These are phyloP conservation scores for Schizophyllum commune DNA, from an alignment of 1,284 basidiomycete species.

Conservation along the genomic window DNA sequence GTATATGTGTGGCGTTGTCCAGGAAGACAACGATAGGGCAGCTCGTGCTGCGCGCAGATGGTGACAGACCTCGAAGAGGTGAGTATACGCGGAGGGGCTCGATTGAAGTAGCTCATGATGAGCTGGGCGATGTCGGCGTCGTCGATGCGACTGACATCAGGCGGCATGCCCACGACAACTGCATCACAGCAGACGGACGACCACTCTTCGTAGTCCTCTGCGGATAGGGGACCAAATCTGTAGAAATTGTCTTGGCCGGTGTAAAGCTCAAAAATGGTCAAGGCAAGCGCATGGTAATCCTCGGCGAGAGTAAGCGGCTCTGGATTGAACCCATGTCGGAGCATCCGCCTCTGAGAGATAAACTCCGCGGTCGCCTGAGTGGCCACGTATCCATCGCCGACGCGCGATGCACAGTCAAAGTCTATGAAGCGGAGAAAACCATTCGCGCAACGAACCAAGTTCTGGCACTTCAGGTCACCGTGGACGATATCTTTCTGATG, in stretches of 20 bases:
- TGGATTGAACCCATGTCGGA: not conserved
- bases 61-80: not conserved
- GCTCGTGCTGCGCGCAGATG: not conserved
- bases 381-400: not conserved
- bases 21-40: not conserved
- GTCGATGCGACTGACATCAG: slow-evolving; percentile 3
- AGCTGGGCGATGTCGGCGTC: slow-evolving; percentile 2
- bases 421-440: slow-evolving; percentile 2
- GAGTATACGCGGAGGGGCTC: not conserved
- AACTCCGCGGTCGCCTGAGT: not conserved
- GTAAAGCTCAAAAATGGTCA: slow-evolving; percentile 5
- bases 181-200: not conserved
- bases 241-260: not conserved
- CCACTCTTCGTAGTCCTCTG: not conserved
- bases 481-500: slow-evolving; percentile 5
- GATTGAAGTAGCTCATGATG: slow-evolving; percentile 1
- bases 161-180: not conserved
- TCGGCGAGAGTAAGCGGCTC: slow-evolving; percentile 1
- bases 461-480: slow-evolving; percentile 5
- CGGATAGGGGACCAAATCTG: not conserved
- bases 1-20: not conserved
- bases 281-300: slow-evolving; percentile 4
- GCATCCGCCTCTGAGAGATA: not conserved
- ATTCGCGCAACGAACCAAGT: slow-evolving; percentile 3
- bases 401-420: slow-evolving; percentile 3